Evolutionary conservation across 768 basidiomycete species (phyloP), one percentile per base, ranked within the genome.

Genomic region (Phlebiopsis flavidoalba): DNA sequence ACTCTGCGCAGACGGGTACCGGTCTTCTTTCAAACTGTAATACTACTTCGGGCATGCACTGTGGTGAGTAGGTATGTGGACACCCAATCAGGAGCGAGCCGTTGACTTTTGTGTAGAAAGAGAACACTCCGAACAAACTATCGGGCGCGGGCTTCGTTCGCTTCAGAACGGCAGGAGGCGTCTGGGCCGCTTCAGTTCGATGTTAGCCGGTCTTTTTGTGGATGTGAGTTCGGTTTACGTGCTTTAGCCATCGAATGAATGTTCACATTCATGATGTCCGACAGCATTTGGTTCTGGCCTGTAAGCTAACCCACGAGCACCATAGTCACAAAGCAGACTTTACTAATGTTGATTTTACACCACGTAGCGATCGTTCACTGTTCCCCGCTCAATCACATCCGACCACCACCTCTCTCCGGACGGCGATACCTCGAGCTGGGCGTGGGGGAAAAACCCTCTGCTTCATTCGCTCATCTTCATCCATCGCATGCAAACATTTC

Each of bases 171-270:
- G 84, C 21, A n/a, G 85, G 85, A 12, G 85, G 85, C 8, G 83
- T 86, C 1, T 93, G 77, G 71, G 88, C 87, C 0, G 77, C n/a
- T 85, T 3, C 87, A 88, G 66, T 84, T 88, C 60, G 88, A 88
- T 53, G 73, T 75, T 5, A n/a, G 70, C 79, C 1, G 86, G 81
- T 19, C 75, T 82, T 53, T 79, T 66, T n/a, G n/a, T n/a, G n/a
- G n/a, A n/a, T n/a, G 77, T 79, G 61, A 67, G 79, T 7, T n/a
- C 8, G 19, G 15, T 11, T 24, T 2, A 40, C 1, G 53, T 50
- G 11, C 17, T 10, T 48, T 3, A 6, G 19, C 35, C 22, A 8
- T 31, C 14, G 33, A 24, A 2, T 57, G n/a, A n/a, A n/a, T 10
- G 15, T 49, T 37, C 2, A 55, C 51, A n/a, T 17, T 10, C 6